Base-by-base conservation (phyloP, 2,329 filamentous ascomycete species). In the Neonectria neomacrospora region DNA sequence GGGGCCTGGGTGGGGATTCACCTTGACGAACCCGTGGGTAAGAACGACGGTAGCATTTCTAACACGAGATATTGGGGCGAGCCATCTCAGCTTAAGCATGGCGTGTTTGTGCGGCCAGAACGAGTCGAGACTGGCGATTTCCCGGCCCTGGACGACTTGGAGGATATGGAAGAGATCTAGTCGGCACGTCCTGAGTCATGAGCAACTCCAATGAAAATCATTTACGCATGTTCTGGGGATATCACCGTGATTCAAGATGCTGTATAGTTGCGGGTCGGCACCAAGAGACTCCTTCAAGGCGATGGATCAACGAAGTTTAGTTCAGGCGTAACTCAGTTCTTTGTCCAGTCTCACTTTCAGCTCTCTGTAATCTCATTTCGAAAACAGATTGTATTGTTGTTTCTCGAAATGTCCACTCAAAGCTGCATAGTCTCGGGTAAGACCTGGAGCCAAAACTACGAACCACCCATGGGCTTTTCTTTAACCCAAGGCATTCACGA, bases 1-100 rank as follows among this genome's bases (percentile, higher is more conserved):
- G 88, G 88, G 3, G 80, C 84, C 34, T 96, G 92, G 92, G 83
- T 95, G 20, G 92, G 91, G 42, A 82, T 96, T 55, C 84, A 85
- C 69, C 84, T 94, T 56, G 92, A 95, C 75, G 92, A 95, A 79
- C 91, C 92, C 1, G 90, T 90, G 45, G 92, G 91, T 59, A 93
- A 92, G 82, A 96, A 95, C 74, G 91, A 95, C 76, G 92, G 93
- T 63, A 90, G 88, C 71, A 87, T 94, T 69, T 85, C 84, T 9
- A 82, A 80, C 8, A 88, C 82, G 67, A 83, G 88, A 67, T 95
- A 94, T 79, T 96, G 93, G 85, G 87, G 86, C 41, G 77, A 84
- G 60, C 82, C 86, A 54, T 89, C 88, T 57, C 76, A 81, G 66
- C 80, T 88, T 63, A 94, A 93, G 76, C 88, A 87, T 71, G 92